Evolutionary conservation across 1,139 yeast species (phyloP), one percentile per base, ranked within the genome.

Genomic region (Lodderomyces theae): DNA sequence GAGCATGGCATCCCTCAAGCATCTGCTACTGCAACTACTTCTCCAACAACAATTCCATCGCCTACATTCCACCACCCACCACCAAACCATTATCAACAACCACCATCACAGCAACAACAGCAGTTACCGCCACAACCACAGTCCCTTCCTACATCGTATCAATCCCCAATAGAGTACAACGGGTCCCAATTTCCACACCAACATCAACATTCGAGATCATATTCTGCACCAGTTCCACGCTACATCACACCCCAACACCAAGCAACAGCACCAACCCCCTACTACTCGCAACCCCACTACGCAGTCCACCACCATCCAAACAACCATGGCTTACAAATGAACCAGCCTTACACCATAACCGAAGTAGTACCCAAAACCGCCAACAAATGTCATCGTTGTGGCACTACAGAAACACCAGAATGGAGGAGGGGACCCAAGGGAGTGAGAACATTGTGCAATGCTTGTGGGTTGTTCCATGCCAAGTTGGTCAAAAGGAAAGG

Each of bases 371-470:
- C 64, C 42, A 66, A 66, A 45, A 69, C 70, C 9, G 54, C 57
- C 25, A 66, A 68, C 45, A 64, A 61, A 49, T 63, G 68, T 45
- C 67, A 63, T 38, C 51, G 68, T 48, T 88, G 96, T 60, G 86
- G 84, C 16, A 81, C 86, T n/a, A 74, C 78, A 2, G 87, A 82
- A 46, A 87, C 96, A 1, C 95, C 96, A 1, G 96, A 88, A 63
- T 88, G 96, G 96, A 71, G 96, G 50, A 72, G 89, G 42, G 96
- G 96, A 0, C 96, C 96, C 2, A 78, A 80, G 46, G 96, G 96
- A 0, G 85, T 84, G 11, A 70, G 94, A 39, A 86, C 95, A 0
- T 66, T 88, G 44, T 88, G 96, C 61, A 88, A 88, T 60, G 95
- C 96, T 0, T 88, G 96, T 63, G 96, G 96, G 0, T 68, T 88